Conservation (phyloP, 2,329 filamentous ascomycete species). For the Fusarium mangiferae region DNA sequence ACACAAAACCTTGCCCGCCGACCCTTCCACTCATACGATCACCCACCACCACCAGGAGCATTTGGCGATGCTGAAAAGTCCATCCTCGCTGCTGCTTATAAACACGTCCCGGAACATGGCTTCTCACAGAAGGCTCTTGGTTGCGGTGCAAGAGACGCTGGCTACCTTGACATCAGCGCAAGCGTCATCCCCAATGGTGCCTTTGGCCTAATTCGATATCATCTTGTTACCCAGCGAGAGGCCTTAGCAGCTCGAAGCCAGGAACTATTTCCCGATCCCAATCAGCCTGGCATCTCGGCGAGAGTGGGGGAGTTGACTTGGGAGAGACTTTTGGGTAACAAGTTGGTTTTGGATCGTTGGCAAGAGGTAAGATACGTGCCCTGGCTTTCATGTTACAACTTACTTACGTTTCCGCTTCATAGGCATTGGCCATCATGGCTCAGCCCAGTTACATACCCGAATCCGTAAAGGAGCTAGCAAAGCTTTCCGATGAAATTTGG, state of each 20-base stretch:
- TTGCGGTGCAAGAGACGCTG: conserved; percentile 82
- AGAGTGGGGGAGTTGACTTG: conserved; percentile 79
- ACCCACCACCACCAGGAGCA: conserved; percentile 64
- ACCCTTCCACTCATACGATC: conserved; percentile 79
- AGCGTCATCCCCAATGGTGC: conserved; percentile 83
- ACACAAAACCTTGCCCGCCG: conserved; percentile 24
- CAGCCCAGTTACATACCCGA: conserved; percentile 80
- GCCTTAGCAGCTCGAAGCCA: conserved; percentile 60
- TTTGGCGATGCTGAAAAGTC: conserved; percentile 76
- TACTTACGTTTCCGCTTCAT: conserved; percentile 18
- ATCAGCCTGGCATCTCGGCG: conserved; percentile 60
- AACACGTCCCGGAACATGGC: conserved; percentile 81
- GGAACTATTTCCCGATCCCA: conserved; percentile 53
- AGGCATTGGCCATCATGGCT: conserved; percentile 92
- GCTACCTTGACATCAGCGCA: conserved; percentile 86
- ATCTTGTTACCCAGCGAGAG: conserved; percentile 75
- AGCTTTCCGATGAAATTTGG: conserved; percentile 91
- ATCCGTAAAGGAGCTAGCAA: conserved; percentile 81
- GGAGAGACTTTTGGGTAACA: conserved; percentile 81
- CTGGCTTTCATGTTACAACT: neutral
- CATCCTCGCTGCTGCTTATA: conserved; percentile 84
- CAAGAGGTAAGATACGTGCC: conserved; percentile 74
- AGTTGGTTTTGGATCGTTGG: conserved; percentile 78
- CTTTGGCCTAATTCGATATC: conserved; percentile 84
- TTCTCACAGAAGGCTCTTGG: conserved; percentile 81